Conservation (phyloP, 257 asterid genomes). For the Solanum bulbocastanum region DNA sequence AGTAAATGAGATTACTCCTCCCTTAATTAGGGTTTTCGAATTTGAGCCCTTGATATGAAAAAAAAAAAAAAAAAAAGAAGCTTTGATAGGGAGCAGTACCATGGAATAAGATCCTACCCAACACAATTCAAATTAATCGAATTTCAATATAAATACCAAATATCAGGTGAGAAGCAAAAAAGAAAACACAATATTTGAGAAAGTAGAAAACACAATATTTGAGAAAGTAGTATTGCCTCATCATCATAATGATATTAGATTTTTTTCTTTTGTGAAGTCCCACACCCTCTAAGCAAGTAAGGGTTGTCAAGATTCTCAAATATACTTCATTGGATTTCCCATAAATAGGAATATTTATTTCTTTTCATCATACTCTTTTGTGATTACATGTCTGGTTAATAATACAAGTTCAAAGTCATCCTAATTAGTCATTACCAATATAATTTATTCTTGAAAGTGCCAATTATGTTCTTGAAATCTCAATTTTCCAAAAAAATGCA, state of each 20-base stretch:
- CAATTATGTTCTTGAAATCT: neutral
- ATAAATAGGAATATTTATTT: neutral
- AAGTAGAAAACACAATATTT: neutral
- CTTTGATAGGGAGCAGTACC: neutral
- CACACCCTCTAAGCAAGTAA: neutral
- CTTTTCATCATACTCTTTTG: neutral
- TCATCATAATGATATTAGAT: neutral
- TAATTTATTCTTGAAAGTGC: neutral
- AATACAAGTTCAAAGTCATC: neutral
- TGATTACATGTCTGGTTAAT: neutral
- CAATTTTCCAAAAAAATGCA: neutral
- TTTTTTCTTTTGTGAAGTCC: neutral
- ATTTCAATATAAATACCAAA: fast-evolving
- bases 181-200: neutral
- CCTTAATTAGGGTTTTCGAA: too few species aligned
- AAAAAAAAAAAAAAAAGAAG: too few species aligned
- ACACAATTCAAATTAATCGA: too few species aligned
- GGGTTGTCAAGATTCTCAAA: neutral
- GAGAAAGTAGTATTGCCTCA: slow-evolving; percentile 17
- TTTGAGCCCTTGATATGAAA: neutral
- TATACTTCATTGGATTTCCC: neutral
- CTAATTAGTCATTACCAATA: neutral
- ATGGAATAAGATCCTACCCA: fast-evolving
- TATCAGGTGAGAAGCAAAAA: too few species aligned
- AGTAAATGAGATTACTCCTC: neutral